phyloP scores from a whole-genome alignment of 768 basidiomycete species.

The Leucocoprinus sp. region DNA sequence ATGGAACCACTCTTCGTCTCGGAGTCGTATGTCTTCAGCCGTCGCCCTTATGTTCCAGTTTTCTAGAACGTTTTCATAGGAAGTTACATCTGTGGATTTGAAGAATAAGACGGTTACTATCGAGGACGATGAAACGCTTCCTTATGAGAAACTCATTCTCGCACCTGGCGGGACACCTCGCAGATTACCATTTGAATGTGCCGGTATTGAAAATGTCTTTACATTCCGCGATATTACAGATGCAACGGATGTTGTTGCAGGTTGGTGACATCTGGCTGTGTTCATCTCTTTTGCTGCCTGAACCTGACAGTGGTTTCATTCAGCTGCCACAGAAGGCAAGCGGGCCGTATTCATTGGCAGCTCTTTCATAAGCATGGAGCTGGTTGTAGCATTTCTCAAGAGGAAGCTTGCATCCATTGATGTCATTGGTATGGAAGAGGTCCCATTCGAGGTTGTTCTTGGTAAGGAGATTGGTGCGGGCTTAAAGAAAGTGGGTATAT shows the following conservation, averaged over 20 bases:
- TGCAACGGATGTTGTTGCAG: constrained; percentile 61
- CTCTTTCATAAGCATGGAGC: constrained; percentile 89
- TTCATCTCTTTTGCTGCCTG: constrained; percentile 9
- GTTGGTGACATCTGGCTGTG: constrained; percentile 25
- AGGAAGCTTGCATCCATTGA: constrained; percentile 76
- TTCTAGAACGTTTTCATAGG: constrained; percentile 25
- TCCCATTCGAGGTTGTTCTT: constrained; percentile 75
- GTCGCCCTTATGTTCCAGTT: background rate
- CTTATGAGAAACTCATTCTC: constrained; percentile 74
- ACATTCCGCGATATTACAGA: constrained; percentile 67
- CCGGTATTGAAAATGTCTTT: constrained; percentile 66
- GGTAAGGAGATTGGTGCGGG: constrained; percentile 75
- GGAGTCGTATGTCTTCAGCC: constrained; percentile 34
- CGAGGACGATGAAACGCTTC: constrained; percentile 50
- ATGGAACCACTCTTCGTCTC: constrained; percentile 56
- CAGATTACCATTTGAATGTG: constrained; percentile 69
- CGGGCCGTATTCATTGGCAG: constrained; percentile 76
- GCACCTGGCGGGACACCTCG: constrained; percentile 71
- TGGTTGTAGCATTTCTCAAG: constrained; percentile 67
- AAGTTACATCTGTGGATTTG: constrained; percentile 65
- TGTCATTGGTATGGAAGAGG: constrained; percentile 75
- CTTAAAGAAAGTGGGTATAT: constrained; percentile 52
- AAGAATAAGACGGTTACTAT: constrained; percentile 54
- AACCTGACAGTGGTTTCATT: background rate
- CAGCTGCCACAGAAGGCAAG: constrained; percentile 67